phyloP scores from a whole-genome alignment of 2,329 filamentous ascomycete genomes.

The Reticulascus tulasneorum region DNA sequence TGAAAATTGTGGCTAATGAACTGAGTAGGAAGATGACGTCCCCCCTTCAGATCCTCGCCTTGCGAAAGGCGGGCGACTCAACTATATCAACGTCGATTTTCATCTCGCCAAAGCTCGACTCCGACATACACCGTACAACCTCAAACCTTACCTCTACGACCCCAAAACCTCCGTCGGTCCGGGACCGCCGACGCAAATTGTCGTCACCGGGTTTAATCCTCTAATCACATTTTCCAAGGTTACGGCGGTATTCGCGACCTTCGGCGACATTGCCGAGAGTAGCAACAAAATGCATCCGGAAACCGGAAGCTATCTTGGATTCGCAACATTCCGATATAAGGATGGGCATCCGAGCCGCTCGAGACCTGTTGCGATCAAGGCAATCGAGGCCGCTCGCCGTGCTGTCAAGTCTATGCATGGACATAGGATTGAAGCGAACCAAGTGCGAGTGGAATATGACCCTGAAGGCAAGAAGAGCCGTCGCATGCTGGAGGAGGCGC shows the following conservation, averaged over 20 bases:
- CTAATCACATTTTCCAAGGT: constrained; percentile 77
- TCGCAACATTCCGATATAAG: constrained; percentile 86
- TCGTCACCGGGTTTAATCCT: constrained; percentile 95
- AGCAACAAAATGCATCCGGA: constrained; percentile 94
- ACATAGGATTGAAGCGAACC: constrained; percentile 71
- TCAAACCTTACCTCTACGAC: constrained; percentile 81
- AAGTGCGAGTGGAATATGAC: constrained; percentile 82
- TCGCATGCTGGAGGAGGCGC: constrained; percentile 69
- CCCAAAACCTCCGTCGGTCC: constrained; percentile 79
- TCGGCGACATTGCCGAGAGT: constrained; percentile 83
- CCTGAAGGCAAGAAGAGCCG: constrained; percentile 80
- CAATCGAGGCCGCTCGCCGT: constrained; percentile 74
- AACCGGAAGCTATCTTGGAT: constrained; percentile 89
- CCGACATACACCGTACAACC: constrained; percentile 70
- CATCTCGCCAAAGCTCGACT: constrained; percentile 68
- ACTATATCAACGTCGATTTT: constrained; percentile 67
- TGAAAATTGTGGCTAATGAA: constrained; percentile 55
- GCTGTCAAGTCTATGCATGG: constrained; percentile 76
- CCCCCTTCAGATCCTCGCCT: constrained; percentile 80
- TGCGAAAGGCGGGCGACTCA: constrained; percentile 60
- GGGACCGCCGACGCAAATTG: constrained; percentile 82
- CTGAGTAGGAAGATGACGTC: constrained; percentile 72
- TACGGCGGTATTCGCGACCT: constrained; percentile 70
- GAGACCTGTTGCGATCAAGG: constrained; percentile 55
- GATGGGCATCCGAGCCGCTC: constrained; percentile 58